These are phyloP conservation scores for Aspergillus eucalypticola DNA, from an alignment of 2,329 filamentous ascomycete genomes.

Conservation along the genomic window DNA sequence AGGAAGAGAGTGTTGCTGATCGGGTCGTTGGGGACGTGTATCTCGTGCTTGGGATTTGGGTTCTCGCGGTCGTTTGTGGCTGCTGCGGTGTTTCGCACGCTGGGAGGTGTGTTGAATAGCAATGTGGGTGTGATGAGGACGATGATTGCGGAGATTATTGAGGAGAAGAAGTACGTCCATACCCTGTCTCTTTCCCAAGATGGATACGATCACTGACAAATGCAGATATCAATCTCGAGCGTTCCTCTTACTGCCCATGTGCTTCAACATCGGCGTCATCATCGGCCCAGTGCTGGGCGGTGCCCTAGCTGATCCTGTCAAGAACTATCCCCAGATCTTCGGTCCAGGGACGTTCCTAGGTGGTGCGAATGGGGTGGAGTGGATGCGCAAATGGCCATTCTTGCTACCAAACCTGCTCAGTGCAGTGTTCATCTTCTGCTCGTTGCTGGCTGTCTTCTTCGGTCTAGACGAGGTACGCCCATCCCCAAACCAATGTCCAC, in stretches of 20 bases:
- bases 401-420: slow-evolving; percentile 69
- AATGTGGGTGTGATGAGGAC: slow-evolving; percentile 75
- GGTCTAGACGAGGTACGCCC: slow-evolving; percentile 64
- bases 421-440: slow-evolving; percentile 59
- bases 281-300: slow-evolving; percentile 64
- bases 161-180: slow-evolving; percentile 61
- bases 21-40: slow-evolving; percentile 68
- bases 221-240: slow-evolving; percentile 52
- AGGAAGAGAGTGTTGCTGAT: slow-evolving; percentile 77
- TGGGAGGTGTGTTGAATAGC: slow-evolving; percentile 70
- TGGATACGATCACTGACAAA: neutral
- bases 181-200: no score
- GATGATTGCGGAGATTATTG: slow-evolving; percentile 71
- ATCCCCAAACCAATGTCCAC: no score
- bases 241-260: slow-evolving; percentile 65
- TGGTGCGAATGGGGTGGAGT: slow-evolving; percentile 59
- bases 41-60: slow-evolving; percentile 68
- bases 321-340: slow-evolving; percentile 63
- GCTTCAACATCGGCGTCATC: slow-evolving; percentile 66
- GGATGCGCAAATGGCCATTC: slow-evolving; percentile 68
- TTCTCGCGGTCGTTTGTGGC: slow-evolving; percentile 64
- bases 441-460: slow-evolving; percentile 59
- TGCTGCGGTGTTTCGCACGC: slow-evolving; percentile 65
- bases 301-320: slow-evolving; percentile 65
- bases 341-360: slow-evolving; percentile 60